These are phyloP conservation scores for Ambispora gerdemannii DNA, from an alignment of 192 early-diverging fungal species.

Conservation along the genomic window DNA sequence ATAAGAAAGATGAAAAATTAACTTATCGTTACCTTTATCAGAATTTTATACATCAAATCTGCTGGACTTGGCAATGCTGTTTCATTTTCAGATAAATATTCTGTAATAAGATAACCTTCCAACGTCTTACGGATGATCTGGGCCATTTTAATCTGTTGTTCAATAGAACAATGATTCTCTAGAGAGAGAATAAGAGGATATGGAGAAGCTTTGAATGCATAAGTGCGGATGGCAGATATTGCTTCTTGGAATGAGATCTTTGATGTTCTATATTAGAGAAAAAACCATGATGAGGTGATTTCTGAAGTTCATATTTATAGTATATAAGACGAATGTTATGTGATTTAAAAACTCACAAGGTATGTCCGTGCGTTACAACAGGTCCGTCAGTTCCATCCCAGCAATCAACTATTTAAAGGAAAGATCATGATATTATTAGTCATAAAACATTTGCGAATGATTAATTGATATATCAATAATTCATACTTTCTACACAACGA, in stretches of 20 bases:
- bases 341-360: constrained; percentile 54
- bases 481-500: constrained; percentile 78
- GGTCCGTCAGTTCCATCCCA: constrained; percentile 85
- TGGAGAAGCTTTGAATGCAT: constrained; percentile 78
- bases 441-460: neutral
- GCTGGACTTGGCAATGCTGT: constrained; percentile 65
- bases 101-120: constrained; percentile 63
- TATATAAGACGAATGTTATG: constrained; percentile 22
- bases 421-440: constrained; percentile 13
- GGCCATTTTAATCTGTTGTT: constrained; percentile 78
- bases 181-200: constrained; percentile 84
- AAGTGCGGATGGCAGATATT: constrained; percentile 75
- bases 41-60: constrained; percentile 62
- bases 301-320: neutral
- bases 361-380: constrained; percentile 79
- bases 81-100: constrained; percentile 38
- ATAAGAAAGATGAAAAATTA: no score
- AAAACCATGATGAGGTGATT: neutral
- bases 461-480: constrained; percentile 10
- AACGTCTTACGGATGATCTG: constrained; percentile 60
- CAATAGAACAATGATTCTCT: constrained; percentile 74
- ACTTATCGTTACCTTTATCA: constrained; percentile 74
- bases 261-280: constrained; percentile 50
- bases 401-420: constrained; percentile 68
- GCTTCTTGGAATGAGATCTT: constrained; percentile 80